Conservation (phyloP, 108 stramenopile genomes). For the Nannochloropsis gaditana region DNA sequence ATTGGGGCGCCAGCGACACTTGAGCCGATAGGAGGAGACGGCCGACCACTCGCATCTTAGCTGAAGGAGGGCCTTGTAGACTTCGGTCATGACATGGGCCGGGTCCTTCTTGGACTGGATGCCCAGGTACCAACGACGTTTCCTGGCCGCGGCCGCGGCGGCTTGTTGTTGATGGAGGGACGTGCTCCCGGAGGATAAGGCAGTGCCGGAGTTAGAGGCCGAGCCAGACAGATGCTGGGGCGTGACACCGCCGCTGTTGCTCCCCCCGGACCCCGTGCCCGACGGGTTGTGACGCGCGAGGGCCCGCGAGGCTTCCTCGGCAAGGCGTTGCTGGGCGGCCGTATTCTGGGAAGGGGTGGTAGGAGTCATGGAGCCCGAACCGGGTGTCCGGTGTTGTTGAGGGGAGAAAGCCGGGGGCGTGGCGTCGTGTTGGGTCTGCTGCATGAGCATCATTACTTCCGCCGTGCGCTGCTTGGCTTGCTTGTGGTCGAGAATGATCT, state of each 20-base stretch:
- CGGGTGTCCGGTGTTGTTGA: not conserved
- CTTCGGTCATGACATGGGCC: conserved; percentile 99
- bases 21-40: conserved; percentile 81
- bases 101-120: conserved; percentile 98
- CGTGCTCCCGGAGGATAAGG: not conserved
- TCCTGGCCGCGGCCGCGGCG: conserved; percentile 40
- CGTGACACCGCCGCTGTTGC: conserved; percentile 13
- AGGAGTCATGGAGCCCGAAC: not conserved
- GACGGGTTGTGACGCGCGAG: conserved; percentile 18
- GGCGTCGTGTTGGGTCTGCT: conserved; percentile 22
- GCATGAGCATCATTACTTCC: conserved; percentile 58
- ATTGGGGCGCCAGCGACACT: conserved; percentile 90
- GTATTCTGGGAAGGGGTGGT: not conserved
- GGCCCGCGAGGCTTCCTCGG: not conserved
- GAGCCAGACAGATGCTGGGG: not conserved
- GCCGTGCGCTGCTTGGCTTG: conserved; percentile 67
- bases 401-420: conserved; percentile 19
- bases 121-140: conserved; percentile 93
- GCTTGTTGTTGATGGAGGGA: conserved; percentile 10
- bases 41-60: conserved; percentile 87
- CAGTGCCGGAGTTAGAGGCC: not conserved
- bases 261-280: conserved; percentile 18
- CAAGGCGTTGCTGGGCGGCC: not conserved
- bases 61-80: conserved; percentile 91
- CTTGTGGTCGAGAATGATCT: conserved; percentile 92